Evolutionary conservation across 257 asterid species (phyloP).

Genomic region (Petunia secreta): DNA sequence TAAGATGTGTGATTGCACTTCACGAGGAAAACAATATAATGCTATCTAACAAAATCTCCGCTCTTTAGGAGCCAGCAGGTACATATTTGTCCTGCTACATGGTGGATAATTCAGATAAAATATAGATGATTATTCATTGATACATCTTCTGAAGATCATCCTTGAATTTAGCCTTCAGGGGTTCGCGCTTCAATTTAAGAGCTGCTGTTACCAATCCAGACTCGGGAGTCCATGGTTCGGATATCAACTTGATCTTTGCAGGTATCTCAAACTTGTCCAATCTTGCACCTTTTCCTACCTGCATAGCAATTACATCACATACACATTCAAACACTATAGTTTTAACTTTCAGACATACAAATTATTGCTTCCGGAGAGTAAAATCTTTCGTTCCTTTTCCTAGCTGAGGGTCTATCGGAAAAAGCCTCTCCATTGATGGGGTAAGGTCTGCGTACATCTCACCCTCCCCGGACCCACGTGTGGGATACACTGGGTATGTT

Average conservation of each 20-base stretch:
- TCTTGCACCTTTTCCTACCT: conserved; percentile 73
- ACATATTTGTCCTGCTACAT: background rate
- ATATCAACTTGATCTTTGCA: conserved; percentile 73
- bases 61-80: background rate
- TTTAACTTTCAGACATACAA: background rate
- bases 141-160: conserved; percentile 68
- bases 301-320: conserved; percentile 25
- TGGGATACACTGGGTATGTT: too few relatives aligned
- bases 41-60: background rate
- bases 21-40: background rate
- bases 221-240: conserved; percentile 96
- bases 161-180: conserved; percentile 62
- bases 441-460: too few relatives aligned
- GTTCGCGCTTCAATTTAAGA: conserved; percentile 85
- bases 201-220: conserved; percentile 93
- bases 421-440: too few relatives aligned
- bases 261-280: conserved; percentile 85
- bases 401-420: too few relatives aligned
- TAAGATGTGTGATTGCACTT: background rate
- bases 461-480: too few relatives aligned
- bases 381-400: too few relatives aligned
- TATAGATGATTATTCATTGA: conserved; percentile 42
- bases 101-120: background rate
- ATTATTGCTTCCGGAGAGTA: background rate
- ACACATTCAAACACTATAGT: background rate